These are phyloP conservation scores for Meripilus lineatus DNA, from an alignment of 1,284 basidiomycete genomes.

Conservation along the genomic window DNA sequence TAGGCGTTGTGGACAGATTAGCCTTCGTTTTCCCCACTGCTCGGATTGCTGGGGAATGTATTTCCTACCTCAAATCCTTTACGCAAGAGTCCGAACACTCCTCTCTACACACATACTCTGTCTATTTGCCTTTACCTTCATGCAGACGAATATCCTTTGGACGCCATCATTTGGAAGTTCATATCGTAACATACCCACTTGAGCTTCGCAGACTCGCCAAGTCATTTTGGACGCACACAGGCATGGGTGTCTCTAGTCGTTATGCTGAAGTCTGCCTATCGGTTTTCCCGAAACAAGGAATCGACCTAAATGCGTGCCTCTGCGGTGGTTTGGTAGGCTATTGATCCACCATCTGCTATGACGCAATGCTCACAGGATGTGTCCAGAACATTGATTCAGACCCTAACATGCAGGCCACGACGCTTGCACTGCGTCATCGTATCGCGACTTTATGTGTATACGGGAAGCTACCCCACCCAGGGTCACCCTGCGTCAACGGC, in stretches of 20 bases:
- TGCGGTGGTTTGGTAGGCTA: too few relatives aligned
- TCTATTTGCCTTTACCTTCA: slow-evolving; percentile 38
- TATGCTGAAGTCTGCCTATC: slow-evolving; percentile 75
- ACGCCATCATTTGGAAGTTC: slow-evolving; percentile 11
- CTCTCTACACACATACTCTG: too few relatives aligned
- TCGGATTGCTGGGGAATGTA: too few relatives aligned
- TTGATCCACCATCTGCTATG: too few relatives aligned
- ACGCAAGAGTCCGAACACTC: too few relatives aligned
- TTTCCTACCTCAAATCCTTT: too few relatives aligned
- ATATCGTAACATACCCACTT: neutral
- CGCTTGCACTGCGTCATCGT: neutral
- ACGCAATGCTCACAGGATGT: too few relatives aligned
- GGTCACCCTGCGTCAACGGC: neutral
- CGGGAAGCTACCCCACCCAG: neutral
- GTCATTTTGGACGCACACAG: slow-evolving; percentile 90
- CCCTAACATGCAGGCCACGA: too few relatives aligned
- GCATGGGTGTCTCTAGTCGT: slow-evolving; percentile 80
- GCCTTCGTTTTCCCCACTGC: too few relatives aligned
- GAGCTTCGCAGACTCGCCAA: slow-evolving; percentile 48
- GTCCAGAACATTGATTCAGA: too few relatives aligned
- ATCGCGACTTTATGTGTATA: neutral
- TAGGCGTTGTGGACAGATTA: too few relatives aligned
- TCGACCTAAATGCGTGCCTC: too few relatives aligned
- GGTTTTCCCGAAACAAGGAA: slow-evolving; percentile 25
- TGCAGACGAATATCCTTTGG: slow-evolving; percentile 42